Evolutionary conservation across 768 basidiomycete species (phyloP), one percentile per base, ranked within the genome.

Genomic region (Russula olivacea): DNA sequence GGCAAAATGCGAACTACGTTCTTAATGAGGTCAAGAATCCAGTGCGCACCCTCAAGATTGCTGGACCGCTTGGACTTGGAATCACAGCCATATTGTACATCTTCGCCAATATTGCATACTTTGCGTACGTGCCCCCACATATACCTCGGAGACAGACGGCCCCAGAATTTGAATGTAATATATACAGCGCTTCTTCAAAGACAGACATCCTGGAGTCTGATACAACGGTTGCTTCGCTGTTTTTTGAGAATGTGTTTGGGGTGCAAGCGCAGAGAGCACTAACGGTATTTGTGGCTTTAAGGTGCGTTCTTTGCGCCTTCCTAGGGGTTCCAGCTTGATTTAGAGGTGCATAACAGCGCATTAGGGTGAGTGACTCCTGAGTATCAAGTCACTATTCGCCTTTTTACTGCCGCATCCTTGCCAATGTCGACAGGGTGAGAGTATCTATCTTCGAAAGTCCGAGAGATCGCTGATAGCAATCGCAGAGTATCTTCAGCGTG

Each of bases 11-110:
- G 28, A 83, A 83, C 67, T 82, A 82, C 58, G 83, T 85, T 7
- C 71, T 85, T 61, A 84, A 83, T 71, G 82, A 85, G 11, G 82
- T 86, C 57, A 80, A 79, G 64, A 74, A 84, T 66, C 84, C 84
- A 0, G 76, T 84, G 2, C 78, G 81, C 49, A 86, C 84, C 9
- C 78, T 86, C 57, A 83, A 82, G 71, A 83, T 85, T 40, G 83
- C 84, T 0, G 84, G 81, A 2, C 83, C 83, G 0, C 79, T 85
- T 21, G 83, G 83, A 0, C 71, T 85, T 12, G 76, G 79, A 5
- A 81, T 84, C 28, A 83, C 82, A 40, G 77, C 81, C 0, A 68
- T 75, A 2, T 70, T 85, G 2, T 85, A 86, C 59, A 63, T 85
- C 15, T 72, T 85, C 4, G 82, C 82, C 3, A 84, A 85, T 56